A percentile compares a stretch with the other conserved stretches of the same genome.
phyloP scores from a whole-genome alignment of 2,329 filamentous ascomycete genomes.

The Epichloe uncinata region DNA sequence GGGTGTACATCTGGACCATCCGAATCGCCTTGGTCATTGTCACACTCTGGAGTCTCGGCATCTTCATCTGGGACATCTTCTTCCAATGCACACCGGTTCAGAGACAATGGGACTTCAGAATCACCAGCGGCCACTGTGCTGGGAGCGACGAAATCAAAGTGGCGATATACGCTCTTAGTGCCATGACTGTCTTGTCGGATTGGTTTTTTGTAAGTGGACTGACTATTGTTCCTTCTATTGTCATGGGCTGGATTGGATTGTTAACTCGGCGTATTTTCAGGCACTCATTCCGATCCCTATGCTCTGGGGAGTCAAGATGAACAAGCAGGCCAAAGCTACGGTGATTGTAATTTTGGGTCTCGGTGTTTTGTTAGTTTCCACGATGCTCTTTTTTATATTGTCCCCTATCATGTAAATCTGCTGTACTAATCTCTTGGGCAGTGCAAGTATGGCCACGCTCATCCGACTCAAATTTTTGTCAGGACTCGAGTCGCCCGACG shows the following conservation, averaged over 20 bases:
- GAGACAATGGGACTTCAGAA: constrained; percentile 40
- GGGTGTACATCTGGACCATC: constrained; percentile 35
- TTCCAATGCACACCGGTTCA: constrained; percentile 37
- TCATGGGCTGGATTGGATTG: not conserved
- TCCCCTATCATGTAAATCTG: constrained; percentile 7
- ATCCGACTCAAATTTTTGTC: constrained; percentile 36
- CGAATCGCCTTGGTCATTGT: constrained; percentile 32
- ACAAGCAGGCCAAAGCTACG: constrained; percentile 34
- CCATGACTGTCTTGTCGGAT: constrained; percentile 39
- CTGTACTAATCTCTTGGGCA: constrained; percentile 9
- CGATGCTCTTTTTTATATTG: constrained; percentile 9
- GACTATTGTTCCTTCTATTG: not conserved
- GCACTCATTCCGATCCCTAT: constrained; percentile 40
- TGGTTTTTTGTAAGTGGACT: constrained; percentile 32
- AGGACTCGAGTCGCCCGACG: constrained; percentile 28
- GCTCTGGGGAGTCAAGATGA: constrained; percentile 42
- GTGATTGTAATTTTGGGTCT: constrained; percentile 35
- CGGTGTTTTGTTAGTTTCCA: constrained; percentile 28
- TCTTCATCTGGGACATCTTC: constrained; percentile 40
- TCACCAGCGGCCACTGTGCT: constrained; percentile 30
- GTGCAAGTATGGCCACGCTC: constrained; percentile 40
- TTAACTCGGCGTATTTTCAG: constrained; percentile 10
- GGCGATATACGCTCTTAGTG: constrained; percentile 37
- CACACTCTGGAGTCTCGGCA: constrained; percentile 29
- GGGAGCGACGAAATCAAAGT: constrained; percentile 28